Percentiles rank a stretch among this genome's conserved stretches.
phyloP scores from a whole-genome alignment of 768 basidiomycete species.

The Leccinum fibrillosum region DNA sequence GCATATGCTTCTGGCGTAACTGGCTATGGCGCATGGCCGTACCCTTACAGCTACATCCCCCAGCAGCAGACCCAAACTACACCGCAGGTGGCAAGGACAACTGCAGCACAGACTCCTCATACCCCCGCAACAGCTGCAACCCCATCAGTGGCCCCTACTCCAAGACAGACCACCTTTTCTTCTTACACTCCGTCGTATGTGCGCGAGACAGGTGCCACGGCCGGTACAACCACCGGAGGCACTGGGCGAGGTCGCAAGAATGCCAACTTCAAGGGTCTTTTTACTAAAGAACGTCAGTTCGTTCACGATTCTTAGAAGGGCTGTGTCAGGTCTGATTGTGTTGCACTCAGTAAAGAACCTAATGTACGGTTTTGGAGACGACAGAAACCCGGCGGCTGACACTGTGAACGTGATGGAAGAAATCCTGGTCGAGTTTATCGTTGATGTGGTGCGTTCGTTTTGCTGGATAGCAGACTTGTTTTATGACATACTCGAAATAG shows the following conservation, averaged over 20 bases:
- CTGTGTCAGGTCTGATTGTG: conserved; percentile 13
- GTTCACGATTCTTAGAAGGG: not conserved
- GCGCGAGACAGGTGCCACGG: conserved; percentile 43
- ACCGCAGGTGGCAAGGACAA: conserved; percentile 28
- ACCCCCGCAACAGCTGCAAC: conserved; percentile 28
- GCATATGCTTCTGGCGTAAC: conserved; percentile 64
- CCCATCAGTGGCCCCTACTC: conserved; percentile 28
- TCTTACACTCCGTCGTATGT: conserved; percentile 52
- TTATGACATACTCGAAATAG: conserved; percentile 35
- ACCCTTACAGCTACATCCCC: conserved; percentile 59
- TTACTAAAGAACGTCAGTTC: conserved; percentile 75
- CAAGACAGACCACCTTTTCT: conserved; percentile 48
- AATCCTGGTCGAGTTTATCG: conserved; percentile 86
- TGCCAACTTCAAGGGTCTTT: conserved; percentile 69
- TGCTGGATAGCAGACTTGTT: not conserved
- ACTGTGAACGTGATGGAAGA: conserved; percentile 93
- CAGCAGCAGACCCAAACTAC: conserved; percentile 33
- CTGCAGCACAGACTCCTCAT: conserved; percentile 23
- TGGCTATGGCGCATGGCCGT: conserved; percentile 68
- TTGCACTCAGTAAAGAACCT: conserved; percentile 62
- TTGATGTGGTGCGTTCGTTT: conserved; percentile 69
- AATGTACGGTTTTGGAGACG: conserved; percentile 95
- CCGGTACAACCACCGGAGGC: conserved; percentile 37
- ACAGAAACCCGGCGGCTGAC: conserved; percentile 82
- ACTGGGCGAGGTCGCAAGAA: conserved; percentile 57